These are phyloP conservation scores for Apiospora malaysiana DNA, from an alignment of 2,329 filamentous ascomycete genomes.

Conservation along the genomic window DNA sequence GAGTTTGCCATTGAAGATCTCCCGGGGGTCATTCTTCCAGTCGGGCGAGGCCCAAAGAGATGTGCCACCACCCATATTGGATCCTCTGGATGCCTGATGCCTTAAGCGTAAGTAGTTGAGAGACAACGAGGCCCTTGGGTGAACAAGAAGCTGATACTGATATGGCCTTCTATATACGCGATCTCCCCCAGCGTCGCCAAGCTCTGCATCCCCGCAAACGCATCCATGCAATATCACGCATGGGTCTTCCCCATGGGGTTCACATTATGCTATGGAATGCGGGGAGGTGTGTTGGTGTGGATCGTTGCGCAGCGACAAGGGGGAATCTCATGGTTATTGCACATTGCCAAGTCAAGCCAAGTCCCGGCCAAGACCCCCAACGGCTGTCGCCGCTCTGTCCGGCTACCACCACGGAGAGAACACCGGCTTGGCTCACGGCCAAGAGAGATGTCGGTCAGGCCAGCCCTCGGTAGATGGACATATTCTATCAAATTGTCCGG, in stretches of 20 bases:
- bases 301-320: not conserved
- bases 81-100: not conserved
- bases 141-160: not conserved
- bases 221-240: not conserved
- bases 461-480: too few relatives aligned
- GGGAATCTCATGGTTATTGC: not conserved
- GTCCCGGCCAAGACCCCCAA: not conserved
- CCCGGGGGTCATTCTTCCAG: slow-evolving; percentile 41
- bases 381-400: not conserved
- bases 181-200: not conserved
- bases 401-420: not conserved
- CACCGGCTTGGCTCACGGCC: not conserved
- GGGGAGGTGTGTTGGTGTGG: not conserved
- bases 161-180: not conserved
- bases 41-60: slow-evolving; percentile 45
- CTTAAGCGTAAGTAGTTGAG: not conserved
- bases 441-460: not conserved
- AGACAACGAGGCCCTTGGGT: not conserved
- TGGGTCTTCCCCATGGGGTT: not conserved
- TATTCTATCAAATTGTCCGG: too few relatives aligned
- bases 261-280: not conserved
- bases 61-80: slow-evolving; percentile 43
- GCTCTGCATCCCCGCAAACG: not conserved
- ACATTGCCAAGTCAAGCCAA: slow-evolving; percentile 9
- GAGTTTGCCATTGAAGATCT: slow-evolving; percentile 44